Percentiles rank a stretch among this genome's conserved stretches.
These are phyloP conservation scores for Rhizoclosmatium globosum DNA, from an alignment of 192 early-diverging fungal genomes.

Conservation along the genomic window DNA sequence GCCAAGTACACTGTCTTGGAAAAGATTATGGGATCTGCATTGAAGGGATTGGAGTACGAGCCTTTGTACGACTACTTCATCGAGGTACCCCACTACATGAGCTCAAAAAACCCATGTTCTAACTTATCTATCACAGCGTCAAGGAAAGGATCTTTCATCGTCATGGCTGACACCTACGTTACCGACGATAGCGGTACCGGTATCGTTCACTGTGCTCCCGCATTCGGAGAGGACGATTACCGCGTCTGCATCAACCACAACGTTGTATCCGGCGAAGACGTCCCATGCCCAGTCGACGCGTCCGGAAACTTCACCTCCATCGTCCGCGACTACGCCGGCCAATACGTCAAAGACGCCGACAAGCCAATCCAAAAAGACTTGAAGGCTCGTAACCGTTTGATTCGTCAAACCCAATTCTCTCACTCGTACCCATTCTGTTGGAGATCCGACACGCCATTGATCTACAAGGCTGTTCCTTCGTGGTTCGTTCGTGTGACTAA, in stretches of 20 bases:
- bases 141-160: conserved; percentile 80
- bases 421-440: conserved; percentile 99
- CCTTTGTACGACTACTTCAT: conserved; percentile 89
- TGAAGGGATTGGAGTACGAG: conserved; percentile 89
- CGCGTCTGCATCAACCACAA: conserved; percentile 87
- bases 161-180: conserved; percentile 91
- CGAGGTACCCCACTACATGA: conserved; percentile 37
- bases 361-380: conserved; percentile 94
- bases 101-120: neutral
- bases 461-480: conserved; percentile 95
- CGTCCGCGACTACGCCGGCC: conserved; percentile 80
- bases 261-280: conserved; percentile 81
- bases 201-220: conserved; percentile 97
- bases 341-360: conserved; percentile 97
- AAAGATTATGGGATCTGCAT: conserved; percentile 75
- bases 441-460: conserved; percentile 96
- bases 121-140: conserved; percentile 43
- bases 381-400: conserved; percentile 82
- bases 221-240: conserved; percentile 99
- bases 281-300: conserved; percentile 93
- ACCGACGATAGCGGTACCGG: conserved; percentile 95
- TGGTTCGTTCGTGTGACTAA: conserved; percentile 96
- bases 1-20: conserved; percentile 90
- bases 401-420: conserved; percentile 87
- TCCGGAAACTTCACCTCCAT: conserved; percentile 80